Evolutionary conservation across 2,329 filamentous ascomycete species (phyloP).

Genomic region (Monosporascus sp.): DNA sequence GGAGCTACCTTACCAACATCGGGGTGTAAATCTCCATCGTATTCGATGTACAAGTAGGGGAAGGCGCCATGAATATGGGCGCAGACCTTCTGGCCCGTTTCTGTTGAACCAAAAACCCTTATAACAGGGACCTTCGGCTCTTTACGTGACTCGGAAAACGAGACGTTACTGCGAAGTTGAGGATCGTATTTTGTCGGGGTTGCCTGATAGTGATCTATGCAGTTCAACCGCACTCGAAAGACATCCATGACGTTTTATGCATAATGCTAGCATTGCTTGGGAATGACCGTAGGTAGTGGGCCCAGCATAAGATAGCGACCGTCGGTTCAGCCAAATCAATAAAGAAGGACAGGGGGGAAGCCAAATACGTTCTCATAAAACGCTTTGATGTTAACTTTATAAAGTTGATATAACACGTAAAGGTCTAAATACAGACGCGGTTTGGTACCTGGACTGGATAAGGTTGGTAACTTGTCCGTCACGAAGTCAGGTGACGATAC

Average conservation of each 20-base stretch:
- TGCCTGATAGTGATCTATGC: slow-evolving; percentile 90
- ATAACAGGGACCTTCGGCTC: slow-evolving; percentile 78
- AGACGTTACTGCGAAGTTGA: slow-evolving; percentile 62
- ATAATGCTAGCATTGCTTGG: background rate
- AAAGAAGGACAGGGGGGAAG: background rate
- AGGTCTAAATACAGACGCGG: background rate
- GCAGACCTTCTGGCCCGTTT: slow-evolving; percentile 93
- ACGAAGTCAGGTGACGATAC: background rate
- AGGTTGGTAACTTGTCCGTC: background rate
- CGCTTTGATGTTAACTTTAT: too few relatives aligned
- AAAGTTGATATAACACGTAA: background rate
- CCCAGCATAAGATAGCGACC: background rate
- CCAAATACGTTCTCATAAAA: too few relatives aligned
- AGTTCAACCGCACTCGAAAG: slow-evolving; percentile 90
- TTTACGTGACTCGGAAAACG: slow-evolving; percentile 52
- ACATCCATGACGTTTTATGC: slow-evolving; percentile 49
- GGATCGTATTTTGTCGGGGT: slow-evolving; percentile 77
- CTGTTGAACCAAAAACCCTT: slow-evolving; percentile 85
- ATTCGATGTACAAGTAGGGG: slow-evolving; percentile 91
- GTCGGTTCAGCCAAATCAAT: too few relatives aligned
- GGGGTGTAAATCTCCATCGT: slow-evolving; percentile 62
- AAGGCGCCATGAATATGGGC: slow-evolving; percentile 94
- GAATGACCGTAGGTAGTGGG: background rate
- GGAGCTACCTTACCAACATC: slow-evolving; percentile 55
- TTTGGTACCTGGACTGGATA: background rate